phyloP scores from a whole-genome alignment of 495 filamentous ascomycete species.

The Podospora anserina region DNA sequence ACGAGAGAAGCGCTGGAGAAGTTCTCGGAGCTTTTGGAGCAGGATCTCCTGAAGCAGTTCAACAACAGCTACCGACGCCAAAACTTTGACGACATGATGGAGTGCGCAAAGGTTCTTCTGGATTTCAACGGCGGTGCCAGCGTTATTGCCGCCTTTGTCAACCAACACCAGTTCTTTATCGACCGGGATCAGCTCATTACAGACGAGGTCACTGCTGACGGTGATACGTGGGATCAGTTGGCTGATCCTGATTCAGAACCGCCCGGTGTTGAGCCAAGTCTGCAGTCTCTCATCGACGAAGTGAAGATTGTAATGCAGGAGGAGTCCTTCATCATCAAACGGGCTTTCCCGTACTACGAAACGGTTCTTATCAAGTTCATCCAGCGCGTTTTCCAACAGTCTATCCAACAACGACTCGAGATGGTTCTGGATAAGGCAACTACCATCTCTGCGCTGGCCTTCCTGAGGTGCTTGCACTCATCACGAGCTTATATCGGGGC shows the following conservation, averaged over 20 bases:
- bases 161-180: conserved; percentile 99
- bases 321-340: conserved; percentile 90
- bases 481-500: conserved; percentile 79
- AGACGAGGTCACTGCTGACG: conserved; percentile 80
- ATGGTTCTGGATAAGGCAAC: conserved; percentile 95
- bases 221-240: conserved; percentile 82
- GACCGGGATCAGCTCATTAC: conserved; percentile 84
- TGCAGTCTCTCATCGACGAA: conserved; percentile 89
- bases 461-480: conserved; percentile 85
- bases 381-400: conserved; percentile 95
- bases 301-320: conserved; percentile 95
- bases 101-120: conserved; percentile 87
- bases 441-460: conserved; percentile 84
- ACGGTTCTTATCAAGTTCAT: conserved; percentile 88
- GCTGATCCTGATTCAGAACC: conserved; percentile 92
- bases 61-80: conserved; percentile 91
- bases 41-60: conserved; percentile 92
- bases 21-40: conserved; percentile 92
- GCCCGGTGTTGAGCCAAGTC: conserved; percentile 83
- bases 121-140: conserved; percentile 95
- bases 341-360: conserved; percentile 94
- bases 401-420: conserved; percentile 90
- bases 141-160: conserved; percentile 93
- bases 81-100: conserved; percentile 94
- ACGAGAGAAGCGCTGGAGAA: conserved; percentile 92